These are phyloP conservation scores for Tolypocladium pustulatum DNA, from an alignment of 2,329 filamentous ascomycete species.

Conservation along the genomic window DNA sequence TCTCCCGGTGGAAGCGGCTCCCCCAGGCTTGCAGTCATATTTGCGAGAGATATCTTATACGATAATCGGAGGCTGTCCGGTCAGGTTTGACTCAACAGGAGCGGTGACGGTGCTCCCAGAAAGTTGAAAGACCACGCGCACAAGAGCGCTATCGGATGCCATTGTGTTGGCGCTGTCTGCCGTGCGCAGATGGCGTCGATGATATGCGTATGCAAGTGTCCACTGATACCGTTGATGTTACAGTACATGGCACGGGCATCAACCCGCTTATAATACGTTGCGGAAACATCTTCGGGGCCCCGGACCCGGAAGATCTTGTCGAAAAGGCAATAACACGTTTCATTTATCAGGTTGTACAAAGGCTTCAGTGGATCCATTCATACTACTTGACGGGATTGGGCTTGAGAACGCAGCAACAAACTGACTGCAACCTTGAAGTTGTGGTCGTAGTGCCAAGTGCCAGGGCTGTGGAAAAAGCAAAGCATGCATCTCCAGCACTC, in stretches of 20 bases:
- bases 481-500: background rate
- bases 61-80: background rate
- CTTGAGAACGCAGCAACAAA: background rate
- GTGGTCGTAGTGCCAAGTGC: background rate
- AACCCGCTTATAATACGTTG: background rate
- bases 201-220: background rate
- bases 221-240: background rate
- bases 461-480: background rate
- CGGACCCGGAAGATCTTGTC: background rate
- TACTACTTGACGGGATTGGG: background rate
- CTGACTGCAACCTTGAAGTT: background rate
- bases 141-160: background rate
- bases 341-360: background rate
- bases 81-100: background rate
- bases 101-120: background rate
- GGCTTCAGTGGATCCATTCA: background rate
- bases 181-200: background rate
- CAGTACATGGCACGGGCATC: background rate
- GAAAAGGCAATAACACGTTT: background rate
- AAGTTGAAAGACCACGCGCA: background rate
- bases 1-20: slow-evolving; percentile 14
- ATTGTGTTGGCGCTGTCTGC: background rate
- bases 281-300: background rate
- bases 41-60: background rate
- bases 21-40: slow-evolving; percentile 7